phyloP scores from a whole-genome alignment of 2,329 filamentous ascomycete genomes.

The Aspergillus carbonarius region DNA sequence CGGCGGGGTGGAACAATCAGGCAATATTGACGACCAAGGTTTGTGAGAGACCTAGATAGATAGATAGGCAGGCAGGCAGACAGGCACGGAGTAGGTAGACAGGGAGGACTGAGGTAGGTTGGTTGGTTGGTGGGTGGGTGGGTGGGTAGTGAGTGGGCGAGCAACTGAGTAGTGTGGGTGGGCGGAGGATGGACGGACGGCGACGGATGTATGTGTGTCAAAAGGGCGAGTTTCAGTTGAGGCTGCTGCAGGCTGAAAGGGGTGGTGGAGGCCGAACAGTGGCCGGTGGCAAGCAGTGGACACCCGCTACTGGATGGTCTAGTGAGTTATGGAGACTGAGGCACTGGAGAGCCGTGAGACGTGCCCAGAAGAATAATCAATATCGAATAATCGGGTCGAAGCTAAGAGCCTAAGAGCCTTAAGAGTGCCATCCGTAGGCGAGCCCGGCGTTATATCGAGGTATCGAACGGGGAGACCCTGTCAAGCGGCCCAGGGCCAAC shows the following conservation, averaged over 20 bases:
- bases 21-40: not conserved
- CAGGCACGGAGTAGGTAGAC: too few relatives aligned
- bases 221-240: not conserved
- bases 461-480: conserved; percentile 13
- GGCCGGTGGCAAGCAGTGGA: not conserved
- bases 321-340: not conserved
- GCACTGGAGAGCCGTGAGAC: not conserved
- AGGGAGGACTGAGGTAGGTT: not conserved
- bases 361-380: not conserved
- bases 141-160: not conserved
- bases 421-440: conserved; percentile 5
- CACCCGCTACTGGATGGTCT: not conserved
- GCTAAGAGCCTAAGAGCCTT: not conserved
- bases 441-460: conserved; percentile 17
- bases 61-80: not conserved
- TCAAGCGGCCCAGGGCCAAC: conserved; percentile 2
- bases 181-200: not conserved
- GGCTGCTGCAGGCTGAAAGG: not conserved
- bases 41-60: not conserved
- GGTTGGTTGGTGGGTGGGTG: not conserved
- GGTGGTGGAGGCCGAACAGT: not conserved
- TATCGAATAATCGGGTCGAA: conserved; percentile 2
- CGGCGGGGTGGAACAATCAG: not conserved
- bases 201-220: not conserved
- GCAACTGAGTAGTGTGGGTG: not conserved